Conservation (phyloP, 345 rosid species). For the Bruguiera parviflora region DNA sequence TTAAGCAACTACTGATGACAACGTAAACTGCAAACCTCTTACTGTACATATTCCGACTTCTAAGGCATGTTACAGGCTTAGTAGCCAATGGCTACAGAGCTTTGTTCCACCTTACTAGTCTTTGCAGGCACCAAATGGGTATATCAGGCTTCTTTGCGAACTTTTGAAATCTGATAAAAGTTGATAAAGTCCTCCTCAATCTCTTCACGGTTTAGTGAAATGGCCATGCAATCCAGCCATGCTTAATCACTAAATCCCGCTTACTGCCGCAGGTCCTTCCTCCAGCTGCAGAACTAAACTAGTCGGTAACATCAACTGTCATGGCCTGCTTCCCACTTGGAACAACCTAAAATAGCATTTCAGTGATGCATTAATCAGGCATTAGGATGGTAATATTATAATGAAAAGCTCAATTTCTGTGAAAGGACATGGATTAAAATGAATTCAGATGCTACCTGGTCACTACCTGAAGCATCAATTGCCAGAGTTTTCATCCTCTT, state of each 20-base stretch:
- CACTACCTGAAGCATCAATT: slow-evolving; percentile 26
- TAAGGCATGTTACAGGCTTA: too few relatives aligned
- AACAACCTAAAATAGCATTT: slow-evolving; percentile 16
- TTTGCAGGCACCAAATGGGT: too few relatives aligned
- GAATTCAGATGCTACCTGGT: slow-evolving; percentile 29
- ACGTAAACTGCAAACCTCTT: too few relatives aligned
- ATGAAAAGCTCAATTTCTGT: too few relatives aligned
- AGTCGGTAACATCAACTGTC: slow-evolving; percentile 1
- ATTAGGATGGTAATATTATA: not conserved
- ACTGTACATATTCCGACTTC: too few relatives aligned
- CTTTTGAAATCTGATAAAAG: not conserved
- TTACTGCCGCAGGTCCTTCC: not conserved
- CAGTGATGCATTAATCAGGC: not conserved
- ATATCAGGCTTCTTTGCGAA: too few relatives aligned
- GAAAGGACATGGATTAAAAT: not conserved
- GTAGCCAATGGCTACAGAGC: too few relatives aligned
- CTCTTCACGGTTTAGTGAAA: not conserved
- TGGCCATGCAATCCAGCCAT: not conserved
- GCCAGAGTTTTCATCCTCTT: slow-evolving; percentile 36
- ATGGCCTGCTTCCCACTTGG: slow-evolving; percentile 16
- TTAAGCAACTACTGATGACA: too few relatives aligned
- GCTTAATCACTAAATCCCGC: not conserved
- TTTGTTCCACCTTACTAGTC: too few relatives aligned
- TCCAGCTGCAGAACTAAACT: slow-evolving; percentile 8
- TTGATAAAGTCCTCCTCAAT: not conserved